Evolutionary conservation across 1,139 yeast genomes (phyloP).

Genomic region (Debaryomyces fabryi): DNA sequence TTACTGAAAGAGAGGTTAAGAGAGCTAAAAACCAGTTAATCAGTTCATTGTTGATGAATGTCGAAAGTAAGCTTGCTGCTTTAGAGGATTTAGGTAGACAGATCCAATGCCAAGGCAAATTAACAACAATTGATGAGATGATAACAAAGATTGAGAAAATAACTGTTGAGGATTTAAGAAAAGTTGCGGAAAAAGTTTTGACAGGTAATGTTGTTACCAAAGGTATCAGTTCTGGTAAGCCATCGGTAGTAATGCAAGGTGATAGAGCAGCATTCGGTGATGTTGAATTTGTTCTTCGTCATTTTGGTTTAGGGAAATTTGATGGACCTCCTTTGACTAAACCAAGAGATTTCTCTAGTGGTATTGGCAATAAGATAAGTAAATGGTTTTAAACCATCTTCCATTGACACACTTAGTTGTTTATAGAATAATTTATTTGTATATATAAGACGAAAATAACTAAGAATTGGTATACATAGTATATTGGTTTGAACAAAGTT

Average conservation of each 20-base stretch:
- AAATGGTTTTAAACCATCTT: conserved; percentile 25
- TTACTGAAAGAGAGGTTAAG: conserved; percentile 71
- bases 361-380: conserved; percentile 14
- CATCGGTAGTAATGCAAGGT: conserved; percentile 90
- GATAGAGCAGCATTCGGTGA: conserved; percentile 85
- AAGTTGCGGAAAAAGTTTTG: conserved; percentile 76
- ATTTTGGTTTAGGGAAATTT: conserved; percentile 71
- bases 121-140: conserved; percentile 85
- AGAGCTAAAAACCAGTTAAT: conserved; percentile 93
- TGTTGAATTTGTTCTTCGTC: conserved; percentile 62
- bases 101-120: conserved; percentile 78
- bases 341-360: conserved; percentile 32
- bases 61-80: conserved; percentile 88
- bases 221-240: conserved; percentile 60
- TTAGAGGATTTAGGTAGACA: conserved; percentile 96
- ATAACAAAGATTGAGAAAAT: conserved; percentile 71
- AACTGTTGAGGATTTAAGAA: conserved; percentile 65
- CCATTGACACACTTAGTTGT: neutral
- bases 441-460: conserved; percentile 1
- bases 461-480: neutral
- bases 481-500: neutral
- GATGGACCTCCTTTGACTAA: conserved; percentile 26
- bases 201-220: conserved; percentile 61
- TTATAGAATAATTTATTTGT: conserved; percentile 6
- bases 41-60: conserved; percentile 88